These are phyloP conservation scores for Crataegus laevigata DNA, from an alignment of 306 rosid genomes.

Conservation along the genomic window DNA sequence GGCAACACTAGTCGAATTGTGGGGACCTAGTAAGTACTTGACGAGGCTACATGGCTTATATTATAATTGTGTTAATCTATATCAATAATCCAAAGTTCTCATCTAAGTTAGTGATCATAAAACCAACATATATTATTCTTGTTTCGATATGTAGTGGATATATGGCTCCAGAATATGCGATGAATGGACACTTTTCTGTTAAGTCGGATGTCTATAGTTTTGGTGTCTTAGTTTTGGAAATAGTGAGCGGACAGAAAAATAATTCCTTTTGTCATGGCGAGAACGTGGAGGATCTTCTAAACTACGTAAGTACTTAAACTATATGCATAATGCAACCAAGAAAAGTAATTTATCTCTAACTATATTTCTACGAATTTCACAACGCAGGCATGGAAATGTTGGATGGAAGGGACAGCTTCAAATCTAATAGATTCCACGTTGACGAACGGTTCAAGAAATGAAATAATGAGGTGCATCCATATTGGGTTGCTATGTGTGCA, in stretches of 20 bases:
- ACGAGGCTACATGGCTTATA: not conserved
- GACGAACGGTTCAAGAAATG: not conserved
- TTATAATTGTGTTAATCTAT: not conserved
- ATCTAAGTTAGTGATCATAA: not conserved
- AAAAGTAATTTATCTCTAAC: not conserved
- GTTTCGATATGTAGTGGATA: not conserved
- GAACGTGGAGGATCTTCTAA: not conserved
- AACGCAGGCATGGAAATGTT: conserved; percentile 12
- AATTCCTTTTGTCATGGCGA: not conserved
- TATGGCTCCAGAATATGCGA: not conserved
- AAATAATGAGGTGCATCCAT: conserved; percentile 30
- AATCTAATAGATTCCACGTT: not conserved
- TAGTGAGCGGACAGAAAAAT: not conserved
- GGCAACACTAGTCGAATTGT: conserved; percentile 4
- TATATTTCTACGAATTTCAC: not conserved
- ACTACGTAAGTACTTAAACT: not conserved
- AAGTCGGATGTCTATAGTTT: not conserved
- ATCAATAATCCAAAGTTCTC: not conserved
- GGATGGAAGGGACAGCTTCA: conserved; percentile 14
- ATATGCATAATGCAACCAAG: not conserved
- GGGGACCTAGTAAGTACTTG: conserved; percentile 18
- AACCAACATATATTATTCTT: not conserved
- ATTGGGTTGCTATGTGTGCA: conserved; percentile 33
- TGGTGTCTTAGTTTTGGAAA: not conserved
- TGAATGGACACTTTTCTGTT: not conserved